A percentile compares a stretch with the other conserved stretches of the same genome.
Conservation (phyloP, 495 filamentous ascomycete genomes). For the Aspergillus coremiiformis region DNA sequence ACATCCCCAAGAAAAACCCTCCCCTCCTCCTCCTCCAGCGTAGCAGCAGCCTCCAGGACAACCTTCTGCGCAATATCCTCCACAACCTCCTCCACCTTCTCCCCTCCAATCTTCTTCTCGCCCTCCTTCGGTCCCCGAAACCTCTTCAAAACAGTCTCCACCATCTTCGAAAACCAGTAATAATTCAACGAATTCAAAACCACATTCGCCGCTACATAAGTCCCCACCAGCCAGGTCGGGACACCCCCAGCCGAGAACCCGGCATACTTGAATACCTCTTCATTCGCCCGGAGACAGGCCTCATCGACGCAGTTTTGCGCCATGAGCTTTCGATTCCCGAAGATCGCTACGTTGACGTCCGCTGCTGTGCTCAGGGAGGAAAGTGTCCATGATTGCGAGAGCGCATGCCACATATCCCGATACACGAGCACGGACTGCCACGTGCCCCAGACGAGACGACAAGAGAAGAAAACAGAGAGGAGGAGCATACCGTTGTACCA, state of each 20-base stretch:
- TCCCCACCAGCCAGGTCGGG: conserved; percentile 70
- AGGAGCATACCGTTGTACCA: conserved; percentile 76
- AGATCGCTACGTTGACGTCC: conserved; percentile 31
- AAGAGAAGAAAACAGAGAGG: conserved; percentile 68
- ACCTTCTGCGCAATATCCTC: conserved; percentile 29
- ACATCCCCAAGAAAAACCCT: conserved; percentile 24
- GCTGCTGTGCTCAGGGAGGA: conserved; percentile 20
- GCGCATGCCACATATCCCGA: conserved; percentile 66
- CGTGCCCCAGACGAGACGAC: conserved; percentile 86
- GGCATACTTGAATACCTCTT: conserved; percentile 47
- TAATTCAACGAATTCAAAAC: conserved; percentile 83
- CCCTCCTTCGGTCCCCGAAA: conserved; percentile 49
- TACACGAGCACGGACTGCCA: conserved; percentile 73
- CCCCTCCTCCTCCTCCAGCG: conserved; percentile 31
- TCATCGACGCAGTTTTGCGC: conserved; percentile 29
- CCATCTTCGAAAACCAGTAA: conserved; percentile 97
- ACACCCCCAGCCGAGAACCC: conserved; percentile 42
- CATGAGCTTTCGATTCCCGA: conserved; percentile 19
- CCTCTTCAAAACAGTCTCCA: conserved; percentile 78
- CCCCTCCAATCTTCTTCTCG: conserved; percentile 11
- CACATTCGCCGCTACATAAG: conserved; percentile 72
- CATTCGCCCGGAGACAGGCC: conserved; percentile 29
- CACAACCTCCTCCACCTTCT: conserved; percentile 9
- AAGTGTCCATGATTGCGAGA: conserved; percentile 41
- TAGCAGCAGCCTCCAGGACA: conserved; percentile 32